A percentile compares a stretch with the other conserved stretches of the same genome.
Evolutionary conservation across 805 yeast species (phyloP).

Genomic region (Candida fluviatilis): DNA sequence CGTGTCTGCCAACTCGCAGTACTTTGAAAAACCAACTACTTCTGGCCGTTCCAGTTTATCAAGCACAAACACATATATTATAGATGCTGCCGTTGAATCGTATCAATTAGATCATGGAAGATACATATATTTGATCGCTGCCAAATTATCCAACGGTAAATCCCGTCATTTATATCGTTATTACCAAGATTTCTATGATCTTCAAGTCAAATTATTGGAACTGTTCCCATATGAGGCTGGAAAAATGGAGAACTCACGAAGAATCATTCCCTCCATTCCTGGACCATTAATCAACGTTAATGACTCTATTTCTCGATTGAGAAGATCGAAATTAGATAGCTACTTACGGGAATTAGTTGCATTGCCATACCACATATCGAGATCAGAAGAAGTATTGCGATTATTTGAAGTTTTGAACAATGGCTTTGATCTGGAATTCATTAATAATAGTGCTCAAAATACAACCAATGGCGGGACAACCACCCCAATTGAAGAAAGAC

Average conservation of each 20-base stretch:
- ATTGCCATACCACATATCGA: constrained; percentile 74
- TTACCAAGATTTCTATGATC: constrained; percentile 94
- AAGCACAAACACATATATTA: constrained; percentile 33
- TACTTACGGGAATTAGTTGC: constrained; percentile 55
- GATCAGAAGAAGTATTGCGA: constrained; percentile 60
- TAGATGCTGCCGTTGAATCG: constrained; percentile 73
- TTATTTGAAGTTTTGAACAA: constrained; percentile 63
- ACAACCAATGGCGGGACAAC: constrained; percentile 5
- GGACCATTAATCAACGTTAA: constrained; percentile 93
- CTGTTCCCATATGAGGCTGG: constrained; percentile 93
- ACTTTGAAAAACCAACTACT: constrained; percentile 20
- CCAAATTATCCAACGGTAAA: constrained; percentile 64
- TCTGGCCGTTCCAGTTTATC: constrained; percentile 30
- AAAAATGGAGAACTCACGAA: constrained; percentile 64
- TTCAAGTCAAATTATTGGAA: constrained; percentile 79
- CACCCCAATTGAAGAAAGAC: constrained; percentile 8
- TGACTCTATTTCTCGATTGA: constrained; percentile 56
- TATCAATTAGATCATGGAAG: constrained; percentile 80
- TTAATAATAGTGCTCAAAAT: constrained; percentile 11
- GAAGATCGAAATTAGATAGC: constrained; percentile 51
- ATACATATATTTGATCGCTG: constrained; percentile 80
- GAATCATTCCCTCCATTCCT: constrained; percentile 90
- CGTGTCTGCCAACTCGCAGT: constrained; percentile 33
- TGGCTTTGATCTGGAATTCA: constrained; percentile 55
- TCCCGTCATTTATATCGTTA: constrained; percentile 73